Base-by-base conservation (phyloP, 83 land plant species). In the Diphasiastrum complanatum region DNA sequence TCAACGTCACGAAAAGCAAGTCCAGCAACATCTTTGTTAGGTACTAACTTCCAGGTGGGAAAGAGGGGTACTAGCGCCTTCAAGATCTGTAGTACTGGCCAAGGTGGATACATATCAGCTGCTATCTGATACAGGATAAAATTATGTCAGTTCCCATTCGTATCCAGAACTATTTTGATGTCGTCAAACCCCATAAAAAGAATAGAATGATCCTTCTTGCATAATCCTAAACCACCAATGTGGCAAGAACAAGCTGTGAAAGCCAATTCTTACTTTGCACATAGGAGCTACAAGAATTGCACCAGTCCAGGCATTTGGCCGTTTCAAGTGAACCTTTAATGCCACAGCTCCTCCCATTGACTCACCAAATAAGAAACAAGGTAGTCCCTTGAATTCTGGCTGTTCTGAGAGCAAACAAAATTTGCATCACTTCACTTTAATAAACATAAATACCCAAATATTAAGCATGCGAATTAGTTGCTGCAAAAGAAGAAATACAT, bases 261-360 rank as follows among this genome's bases (percentile, higher is more conserved):
- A 33, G 31, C 33, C n/a, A n/a, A n/a, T 8, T 65, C 2, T 8
- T 81, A 86, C 96, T 61, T 93, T 93, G 74, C 98, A 93, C 98
- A 93, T 93, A 5, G 98, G 98, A 50, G 98, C 98, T 60, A 93
- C 80, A 46, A 93, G 75, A 45, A 88, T 51, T 11, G 96, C 96
- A 60, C 98, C 98, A 73, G 62, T 74, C 98, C 98, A 93, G 12
- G 64, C 60, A 51, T 60, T 45, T 19, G 96, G 88, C 51, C 85
- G 79, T 55, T 93, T 93, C 50, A 93, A 61, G 59, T 85, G 91
- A 18, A 84, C 67, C 64, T 85, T 93, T 52, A 93, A 69, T 16
- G 91, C 87, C 46, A 93, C 86, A 59, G 98, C 98, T 52, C 98
- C 98, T 34, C 98, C 98, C 91, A 93, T 78, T 6, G 96, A 88